A percentile compares a stretch with the other conserved stretches of the same genome.
Conservation (phyloP, 805 yeast genomes). For the Jamesozyma rosinii region DNA sequence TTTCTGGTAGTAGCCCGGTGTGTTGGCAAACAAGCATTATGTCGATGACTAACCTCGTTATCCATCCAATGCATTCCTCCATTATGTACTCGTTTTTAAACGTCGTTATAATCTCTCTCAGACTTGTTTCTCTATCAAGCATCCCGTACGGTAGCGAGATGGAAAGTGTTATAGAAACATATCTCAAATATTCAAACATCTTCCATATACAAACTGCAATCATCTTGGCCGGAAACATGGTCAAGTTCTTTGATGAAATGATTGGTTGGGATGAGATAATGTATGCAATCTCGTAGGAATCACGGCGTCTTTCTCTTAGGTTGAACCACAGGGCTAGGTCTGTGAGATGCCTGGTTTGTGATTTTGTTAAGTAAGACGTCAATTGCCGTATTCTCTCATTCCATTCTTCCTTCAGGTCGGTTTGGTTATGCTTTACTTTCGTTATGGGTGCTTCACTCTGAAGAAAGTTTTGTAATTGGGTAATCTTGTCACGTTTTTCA, state of each 20-base stretch:
- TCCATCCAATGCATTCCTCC: constrained; percentile 4
- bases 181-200: constrained; percentile 16
- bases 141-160: constrained; percentile 11
- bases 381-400: constrained; percentile 2
- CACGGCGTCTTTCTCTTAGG: constrained; percentile 10
- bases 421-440: neutral
- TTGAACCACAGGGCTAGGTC: constrained; percentile 17
- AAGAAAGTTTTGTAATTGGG: constrained; percentile 1
- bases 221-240: constrained; percentile 14
- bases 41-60: constrained; percentile 14
- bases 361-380: constrained; percentile 2
- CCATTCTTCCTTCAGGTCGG: neutral
- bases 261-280: constrained; percentile 22
- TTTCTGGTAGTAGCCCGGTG: constrained; percentile 11
- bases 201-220: constrained; percentile 15
- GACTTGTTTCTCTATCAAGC: neutral
- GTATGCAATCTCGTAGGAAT: constrained; percentile 19
- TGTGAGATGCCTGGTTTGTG: constrained; percentile 8
- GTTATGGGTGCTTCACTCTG: neutral
- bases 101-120: neutral
- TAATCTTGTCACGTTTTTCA: neutral
- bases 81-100: neutral
- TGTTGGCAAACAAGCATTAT: constrained; percentile 12
- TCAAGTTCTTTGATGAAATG: constrained; percentile 17
- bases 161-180: constrained; percentile 10